Percentiles rank a stretch among this genome's conserved stretches.
Evolutionary conservation across 2,329 filamentous ascomycete species (phyloP).

Genomic region (Exophiala lecanii-corni): DNA sequence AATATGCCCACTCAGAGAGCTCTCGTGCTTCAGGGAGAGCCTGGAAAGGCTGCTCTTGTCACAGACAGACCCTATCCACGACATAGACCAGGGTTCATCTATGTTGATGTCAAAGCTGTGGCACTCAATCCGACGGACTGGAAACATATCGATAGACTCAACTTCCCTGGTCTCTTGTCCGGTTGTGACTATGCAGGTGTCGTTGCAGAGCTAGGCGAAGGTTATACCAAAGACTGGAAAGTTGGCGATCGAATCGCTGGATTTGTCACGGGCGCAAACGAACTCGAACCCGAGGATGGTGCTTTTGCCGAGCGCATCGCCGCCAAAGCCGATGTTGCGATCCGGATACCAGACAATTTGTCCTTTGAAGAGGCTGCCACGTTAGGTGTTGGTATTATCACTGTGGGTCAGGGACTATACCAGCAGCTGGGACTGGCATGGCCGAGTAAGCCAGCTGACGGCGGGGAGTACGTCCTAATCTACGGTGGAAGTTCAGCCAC

Average conservation of each 20-base stretch:
- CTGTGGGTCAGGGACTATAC: constrained; percentile 42
- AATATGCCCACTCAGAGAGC: constrained; percentile 30
- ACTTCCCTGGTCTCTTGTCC: constrained; percentile 36
- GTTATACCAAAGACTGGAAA: constrained; percentile 35
- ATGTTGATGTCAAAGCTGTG: constrained; percentile 49
- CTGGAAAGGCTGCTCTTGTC: constrained; percentile 29
- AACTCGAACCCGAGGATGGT: constrained; percentile 29
- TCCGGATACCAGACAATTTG: constrained; percentile 32
- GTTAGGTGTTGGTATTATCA: constrained; percentile 29
- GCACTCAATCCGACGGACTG: constrained; percentile 57
- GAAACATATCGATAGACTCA: constrained; percentile 42
- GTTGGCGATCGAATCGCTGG: constrained; percentile 39
- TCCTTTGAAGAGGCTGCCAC: constrained; percentile 32
- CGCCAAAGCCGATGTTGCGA: constrained; percentile 29
- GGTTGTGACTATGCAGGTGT: constrained; percentile 34
- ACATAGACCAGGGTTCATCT: constrained; percentile 46
- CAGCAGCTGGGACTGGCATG: constrained; percentile 26
- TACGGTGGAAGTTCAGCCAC: constrained; percentile 40
- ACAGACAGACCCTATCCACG: constrained; percentile 37
- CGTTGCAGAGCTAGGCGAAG: constrained; percentile 27
- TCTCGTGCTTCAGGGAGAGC: constrained; percentile 32
- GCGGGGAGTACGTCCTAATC: constrained; percentile 31
- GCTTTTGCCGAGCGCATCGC: constrained; percentile 36
- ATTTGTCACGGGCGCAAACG: constrained; percentile 32
- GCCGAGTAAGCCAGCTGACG: constrained; percentile 28